These are phyloP conservation scores for Entamoeba histolytica DNA, from an alignment of 208 protist species.

Conservation along the genomic window DNA sequence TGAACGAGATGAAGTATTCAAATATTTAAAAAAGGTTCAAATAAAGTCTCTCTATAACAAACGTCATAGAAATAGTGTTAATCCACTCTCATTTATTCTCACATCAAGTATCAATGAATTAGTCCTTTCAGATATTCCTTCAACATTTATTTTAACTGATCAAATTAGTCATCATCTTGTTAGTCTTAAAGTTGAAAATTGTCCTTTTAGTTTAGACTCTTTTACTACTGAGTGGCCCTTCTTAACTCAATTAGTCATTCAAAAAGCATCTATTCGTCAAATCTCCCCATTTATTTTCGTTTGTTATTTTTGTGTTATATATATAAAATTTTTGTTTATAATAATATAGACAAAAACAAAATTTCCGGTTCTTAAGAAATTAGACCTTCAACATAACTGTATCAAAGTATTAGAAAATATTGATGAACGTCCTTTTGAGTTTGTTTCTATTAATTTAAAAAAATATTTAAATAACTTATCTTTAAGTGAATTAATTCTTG, in stretches of 20 bases:
- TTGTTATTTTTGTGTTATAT: neutral
- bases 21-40: neutral
- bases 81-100: neutral
- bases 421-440: neutral
- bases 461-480: neutral
- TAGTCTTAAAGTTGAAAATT: neutral
- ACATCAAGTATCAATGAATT: neutral
- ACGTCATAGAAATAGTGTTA: neutral
- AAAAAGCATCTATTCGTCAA: neutral
- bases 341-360: neutral
- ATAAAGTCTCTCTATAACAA: neutral
- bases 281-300: neutral
- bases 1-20: neutral
- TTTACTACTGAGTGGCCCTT: neutral
- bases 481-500: neutral
- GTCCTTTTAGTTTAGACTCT: neutral
- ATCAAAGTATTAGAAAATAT: neutral
- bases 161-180: neutral
- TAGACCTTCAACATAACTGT: neutral
- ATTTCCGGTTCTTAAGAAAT: neutral
- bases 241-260: neutral
- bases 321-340: neutral
- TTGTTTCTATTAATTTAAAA: neutral
- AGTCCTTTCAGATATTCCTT: neutral
- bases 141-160: neutral